A percentile compares a stretch with the other conserved stretches of the same genome.
Conservation (phyloP, 352 stramenopile genomes). For the Halophytophthora batemanensis region DNA sequence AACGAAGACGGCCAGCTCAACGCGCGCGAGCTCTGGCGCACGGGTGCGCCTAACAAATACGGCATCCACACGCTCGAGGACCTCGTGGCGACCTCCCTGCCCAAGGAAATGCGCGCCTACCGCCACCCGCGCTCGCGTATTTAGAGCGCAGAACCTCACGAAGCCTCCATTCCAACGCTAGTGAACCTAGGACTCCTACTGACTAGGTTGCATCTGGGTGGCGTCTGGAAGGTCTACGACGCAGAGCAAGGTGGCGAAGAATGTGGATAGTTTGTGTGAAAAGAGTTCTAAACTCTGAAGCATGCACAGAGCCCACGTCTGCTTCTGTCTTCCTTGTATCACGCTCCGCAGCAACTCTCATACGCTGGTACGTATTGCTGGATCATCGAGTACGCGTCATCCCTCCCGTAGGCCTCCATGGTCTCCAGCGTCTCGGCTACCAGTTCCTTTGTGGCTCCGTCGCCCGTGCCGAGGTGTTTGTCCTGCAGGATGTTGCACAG, state of each 20-base stretch:
- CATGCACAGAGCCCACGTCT: neutral
- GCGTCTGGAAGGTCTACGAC: conserved; percentile 8
- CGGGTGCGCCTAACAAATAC: conserved; percentile 89
- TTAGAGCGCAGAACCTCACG: conserved; percentile 20
- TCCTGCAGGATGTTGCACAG: conserved; percentile 82
- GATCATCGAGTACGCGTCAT: conserved; percentile 67
- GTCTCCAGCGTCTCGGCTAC: conserved; percentile 69
- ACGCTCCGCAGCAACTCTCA: conserved; percentile 40
- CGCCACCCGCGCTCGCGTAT: conserved; percentile 86
- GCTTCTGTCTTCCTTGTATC: neutral
- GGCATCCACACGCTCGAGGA: conserved; percentile 90
- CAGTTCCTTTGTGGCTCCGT: conserved; percentile 52
- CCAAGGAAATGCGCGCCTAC: conserved; percentile 85
- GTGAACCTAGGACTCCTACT: neutral
- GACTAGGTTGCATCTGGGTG: neutral
- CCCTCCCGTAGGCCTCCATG: conserved; percentile 64
- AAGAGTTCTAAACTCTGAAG: neutral
- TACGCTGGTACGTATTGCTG: conserved; percentile 78
- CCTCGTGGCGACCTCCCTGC: conserved; percentile 87
- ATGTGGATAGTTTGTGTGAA: neutral
- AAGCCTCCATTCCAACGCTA: neutral
- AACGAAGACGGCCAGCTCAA: conserved; percentile 87
- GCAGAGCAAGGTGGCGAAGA: conserved; percentile 1
- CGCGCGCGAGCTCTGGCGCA: conserved; percentile 83
- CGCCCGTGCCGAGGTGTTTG: conserved; percentile 67